Evolutionary conservation across 495 filamentous ascomycete genomes (phyloP), one percentile per base, ranked within the genome.

Genomic region (Pyrenula aspistea): DNA sequence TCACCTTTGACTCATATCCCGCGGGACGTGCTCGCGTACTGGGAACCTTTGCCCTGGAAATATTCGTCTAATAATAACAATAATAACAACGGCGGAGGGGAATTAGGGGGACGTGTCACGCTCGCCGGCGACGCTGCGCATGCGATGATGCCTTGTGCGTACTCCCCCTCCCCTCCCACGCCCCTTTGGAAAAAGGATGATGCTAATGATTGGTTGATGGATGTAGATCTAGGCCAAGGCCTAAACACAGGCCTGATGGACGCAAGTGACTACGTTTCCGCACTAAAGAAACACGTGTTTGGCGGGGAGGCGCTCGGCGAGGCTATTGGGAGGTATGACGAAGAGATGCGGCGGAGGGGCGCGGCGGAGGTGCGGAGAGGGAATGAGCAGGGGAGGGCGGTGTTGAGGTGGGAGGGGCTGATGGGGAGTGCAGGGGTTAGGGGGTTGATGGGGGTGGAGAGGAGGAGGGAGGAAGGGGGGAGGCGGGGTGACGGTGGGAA

Each of bases 111-210:
- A 22, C 59, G 67, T 2, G 65, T 79, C 0, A 77, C 75, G 4
- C 62, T 79, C 49, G 73, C 69, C 0, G 77, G 77, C 2, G 77
- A 80, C 61, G 77, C 77, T 0, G 76, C 73, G 8, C 77, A 79
- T 65, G 60, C 73, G 0, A 76, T 78, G 73, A 73, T 77, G 0
- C 77, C 75, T 61, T 80, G 82, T 84, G 75, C 67, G 80, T 77
- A n/a, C n/a, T n/a, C n/a, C n/a, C n/a, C n/a, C n/a, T n/a, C n/a
- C n/a, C n/a, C n/a, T n/a, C n/a, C n/a, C n/a, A n/a, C n/a, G n/a
- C n/a, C n/a, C n/a, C n/a, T n/a, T n/a, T n/a, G n/a, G n/a, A n/a
- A n/a, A n/a, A n/a, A n/a, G n/a, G n/a, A n/a, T n/a, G n/a, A n/a
- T n/a, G n/a, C n/a, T n/a, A n/a, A n/a, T n/a, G n/a, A n/a, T n/a